A percentile compares a stretch with the other conserved stretches of the same genome.
Conservation (phyloP, 208 protist genomes). For the Leishmania guyanensis region DNA sequence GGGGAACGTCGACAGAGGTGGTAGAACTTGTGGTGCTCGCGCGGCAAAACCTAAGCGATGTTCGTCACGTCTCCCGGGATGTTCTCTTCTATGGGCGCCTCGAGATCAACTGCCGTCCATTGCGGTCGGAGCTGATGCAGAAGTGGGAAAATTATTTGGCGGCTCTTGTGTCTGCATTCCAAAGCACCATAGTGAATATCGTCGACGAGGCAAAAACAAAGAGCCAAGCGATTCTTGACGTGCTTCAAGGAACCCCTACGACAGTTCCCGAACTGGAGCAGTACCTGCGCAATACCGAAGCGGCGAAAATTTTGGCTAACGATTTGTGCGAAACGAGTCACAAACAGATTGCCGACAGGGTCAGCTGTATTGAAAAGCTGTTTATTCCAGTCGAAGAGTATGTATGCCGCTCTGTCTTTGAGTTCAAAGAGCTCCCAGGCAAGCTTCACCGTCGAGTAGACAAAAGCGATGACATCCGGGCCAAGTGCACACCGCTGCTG, state of each 20-base stretch:
- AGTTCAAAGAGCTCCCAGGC: constrained; percentile 70
- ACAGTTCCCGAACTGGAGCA: constrained; percentile 80
- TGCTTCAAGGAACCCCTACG: constrained; percentile 47
- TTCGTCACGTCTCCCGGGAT: constrained; percentile 57
- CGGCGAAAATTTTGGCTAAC: constrained; percentile 43
- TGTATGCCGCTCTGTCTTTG: constrained; percentile 55
- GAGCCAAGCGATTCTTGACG: constrained; percentile 37
- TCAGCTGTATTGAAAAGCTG: constrained; percentile 71
- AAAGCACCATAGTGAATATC: constrained; percentile 39
- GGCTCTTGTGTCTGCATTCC: constrained; percentile 48
- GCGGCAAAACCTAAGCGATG: constrained; percentile 43
- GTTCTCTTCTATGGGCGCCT: constrained; percentile 79
- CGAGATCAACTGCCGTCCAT: constrained; percentile 55
- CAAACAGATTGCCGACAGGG: constrained; percentile 44
- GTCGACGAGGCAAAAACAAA: constrained; percentile 41
- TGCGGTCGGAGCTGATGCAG: constrained; percentile 53
- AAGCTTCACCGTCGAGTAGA: constrained; percentile 33
- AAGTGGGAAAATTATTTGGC: constrained; percentile 64
- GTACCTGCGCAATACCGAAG: constrained; percentile 39
- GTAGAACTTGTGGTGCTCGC: constrained; percentile 36
- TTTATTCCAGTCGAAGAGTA: constrained; percentile 60
- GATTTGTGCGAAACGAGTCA: constrained; percentile 50
- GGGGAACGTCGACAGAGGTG: constrained; percentile 33
- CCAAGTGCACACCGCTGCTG: constrained; percentile 55
- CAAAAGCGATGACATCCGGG: constrained; percentile 38